Evolutionary conservation across 768 basidiomycete genomes (phyloP).

Genomic region (Suillus luteus): DNA sequence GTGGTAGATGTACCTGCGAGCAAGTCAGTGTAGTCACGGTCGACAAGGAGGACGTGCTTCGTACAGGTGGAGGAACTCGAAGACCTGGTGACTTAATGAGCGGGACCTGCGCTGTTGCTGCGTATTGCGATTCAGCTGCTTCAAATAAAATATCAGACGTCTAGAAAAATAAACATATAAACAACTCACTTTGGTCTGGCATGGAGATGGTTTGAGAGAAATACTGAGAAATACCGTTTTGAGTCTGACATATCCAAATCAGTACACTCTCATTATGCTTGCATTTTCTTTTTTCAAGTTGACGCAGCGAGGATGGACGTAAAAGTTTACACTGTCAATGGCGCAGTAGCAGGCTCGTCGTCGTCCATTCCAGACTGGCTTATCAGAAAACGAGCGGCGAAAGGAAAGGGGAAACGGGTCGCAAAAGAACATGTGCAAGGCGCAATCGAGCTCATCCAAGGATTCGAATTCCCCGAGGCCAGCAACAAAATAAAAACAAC

Average conservation of each 20-base stretch:
- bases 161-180: neutral
- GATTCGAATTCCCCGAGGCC: constrained; percentile 97
- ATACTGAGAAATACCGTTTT: neutral
- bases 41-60: neutral
- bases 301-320: constrained; percentile 36
- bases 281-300: neutral
- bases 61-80: constrained; percentile 64
- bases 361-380: constrained; percentile 96
- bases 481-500: constrained; percentile 91
- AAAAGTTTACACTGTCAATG: constrained; percentile 96
- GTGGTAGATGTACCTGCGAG: constrained; percentile 77
- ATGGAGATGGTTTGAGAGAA: neutral
- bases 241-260: neutral
- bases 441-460: constrained; percentile 88
- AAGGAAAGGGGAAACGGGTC: constrained; percentile 66
- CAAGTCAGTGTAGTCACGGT: neutral
- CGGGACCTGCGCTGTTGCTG: constrained; percentile 73
- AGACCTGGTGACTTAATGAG: constrained; percentile 92
- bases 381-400: constrained; percentile 63
- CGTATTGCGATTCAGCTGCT: constrained; percentile 63
- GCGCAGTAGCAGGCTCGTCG: constrained; percentile 82
- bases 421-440: constrained; percentile 77
- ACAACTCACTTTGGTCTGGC: neutral
- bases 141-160: neutral
- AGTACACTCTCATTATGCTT: neutral